These are phyloP conservation scores for Aspergillus candidus DNA, from an alignment of 2,329 filamentous ascomycete genomes.

Conservation along the genomic window DNA sequence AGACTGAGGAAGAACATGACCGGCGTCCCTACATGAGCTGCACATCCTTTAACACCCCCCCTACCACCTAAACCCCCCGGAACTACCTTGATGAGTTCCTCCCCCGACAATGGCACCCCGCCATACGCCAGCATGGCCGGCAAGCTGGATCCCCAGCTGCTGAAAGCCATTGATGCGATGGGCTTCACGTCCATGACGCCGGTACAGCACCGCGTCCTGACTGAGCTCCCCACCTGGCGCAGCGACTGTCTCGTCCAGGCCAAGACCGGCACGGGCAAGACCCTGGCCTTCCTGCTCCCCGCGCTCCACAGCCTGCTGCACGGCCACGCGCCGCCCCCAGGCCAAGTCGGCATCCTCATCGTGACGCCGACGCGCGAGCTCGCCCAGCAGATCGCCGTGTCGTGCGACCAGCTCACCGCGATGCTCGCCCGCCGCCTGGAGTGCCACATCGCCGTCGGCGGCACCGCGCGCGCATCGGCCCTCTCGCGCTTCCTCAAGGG, in stretches of 20 bases:
- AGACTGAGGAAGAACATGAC: no score
- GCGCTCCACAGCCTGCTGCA: conserved; percentile 42
- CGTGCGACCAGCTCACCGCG: conserved; percentile 40
- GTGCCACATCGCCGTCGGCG: conserved; percentile 43
- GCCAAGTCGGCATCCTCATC: conserved; percentile 42
- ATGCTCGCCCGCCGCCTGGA: conserved; percentile 34
- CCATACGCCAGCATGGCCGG: conserved; percentile 30
- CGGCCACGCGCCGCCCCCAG: conserved; percentile 22
- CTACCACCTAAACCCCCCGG: no score
- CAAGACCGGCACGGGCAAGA: conserved; percentile 48
- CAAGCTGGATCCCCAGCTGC: conserved; percentile 28
- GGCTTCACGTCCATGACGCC: conserved; percentile 44
- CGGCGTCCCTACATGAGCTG: no score
- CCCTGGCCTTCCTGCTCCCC: conserved; percentile 44
- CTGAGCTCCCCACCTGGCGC: conserved; percentile 44
- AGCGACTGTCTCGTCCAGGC: conserved; percentile 51
- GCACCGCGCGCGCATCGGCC: conserved; percentile 25
- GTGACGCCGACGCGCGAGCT: conserved; percentile 46
- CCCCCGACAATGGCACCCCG: conserved; percentile 16
- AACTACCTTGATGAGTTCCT: no score
- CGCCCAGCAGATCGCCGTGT: conserved; percentile 46
- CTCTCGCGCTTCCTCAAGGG: conserved; percentile 25
- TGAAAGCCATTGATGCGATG: conserved; percentile 29
- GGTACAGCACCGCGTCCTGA: conserved; percentile 50
- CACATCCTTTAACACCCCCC: no score